Evolutionary conservation across 2,329 filamentous ascomycete species (phyloP), one percentile per base, ranked within the genome.

Genomic region (Diaporthe helianthi): DNA sequence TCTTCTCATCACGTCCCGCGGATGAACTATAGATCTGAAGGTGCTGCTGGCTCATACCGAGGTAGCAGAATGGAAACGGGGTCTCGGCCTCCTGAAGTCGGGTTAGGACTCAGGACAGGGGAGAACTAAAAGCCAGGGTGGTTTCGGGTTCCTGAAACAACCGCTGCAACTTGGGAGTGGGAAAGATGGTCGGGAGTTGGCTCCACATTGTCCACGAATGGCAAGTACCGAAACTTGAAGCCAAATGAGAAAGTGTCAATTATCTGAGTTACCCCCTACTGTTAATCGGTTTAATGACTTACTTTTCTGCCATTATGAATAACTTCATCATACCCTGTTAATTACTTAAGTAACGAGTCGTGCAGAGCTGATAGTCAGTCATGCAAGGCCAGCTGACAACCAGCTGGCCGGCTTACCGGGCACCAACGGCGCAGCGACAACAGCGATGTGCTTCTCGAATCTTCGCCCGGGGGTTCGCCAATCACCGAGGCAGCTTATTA

Each of bases 231-330:
- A 46, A 46, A 22, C 44, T n/a, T 22, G 9, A 3, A 46, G 7
- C 6, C 6, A n/a, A 6, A 2, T 19, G 41, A 19, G 17, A n/a
- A n/a, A n/a, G 19, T 6, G 19, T 44, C 41, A 19, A n/a, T 44
- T n/a, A 46, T n/a, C 0, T 1, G 4, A 12, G 7, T 22, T n/a
- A 10, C n/a, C 22, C 19, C 10, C 8, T 22, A n/a, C n/a, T n/a
- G n/a, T n/a, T n/a, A 5, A 12, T 22, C n/a, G 13, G 8, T 12
- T 15, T 0, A 22, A 46, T 7, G 10, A n/a, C 9, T 33, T 33
- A 12, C 33, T n/a, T 46, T 7, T n/a, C 91, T 97, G 79, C 89
- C 95, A 61, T 89, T 92, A 12, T 10, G 54, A 46, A 31, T 60
- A 46, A 7, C 24, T 24, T 31, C 17, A n/a, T 2, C 29, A 13